Percentiles rank a stretch among this genome's conserved stretches.
phyloP scores from a whole-genome alignment of 345 rosid genomes.

The Citrus australasica region DNA sequence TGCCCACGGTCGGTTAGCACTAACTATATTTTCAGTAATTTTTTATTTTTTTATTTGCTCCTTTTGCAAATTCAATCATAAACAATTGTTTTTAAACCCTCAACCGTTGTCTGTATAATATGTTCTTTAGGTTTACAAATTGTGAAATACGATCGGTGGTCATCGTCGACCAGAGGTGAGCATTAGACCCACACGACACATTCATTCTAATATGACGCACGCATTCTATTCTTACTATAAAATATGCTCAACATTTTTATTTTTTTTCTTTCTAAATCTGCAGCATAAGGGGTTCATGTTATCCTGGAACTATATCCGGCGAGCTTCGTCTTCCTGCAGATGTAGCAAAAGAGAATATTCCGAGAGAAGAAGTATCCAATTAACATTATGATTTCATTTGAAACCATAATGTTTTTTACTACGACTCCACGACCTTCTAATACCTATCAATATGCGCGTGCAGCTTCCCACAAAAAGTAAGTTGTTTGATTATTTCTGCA shows the following conservation, averaged over 20 bases:
- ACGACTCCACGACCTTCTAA: no score
- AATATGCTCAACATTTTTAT: not conserved
- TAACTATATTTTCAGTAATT: not conserved
- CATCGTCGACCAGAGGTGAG: conserved; percentile 39
- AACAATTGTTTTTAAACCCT: not conserved
- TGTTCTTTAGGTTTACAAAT: conserved; percentile 41
- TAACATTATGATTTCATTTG: not conserved
- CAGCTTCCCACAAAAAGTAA: not conserved
- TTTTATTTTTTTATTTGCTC: no score
- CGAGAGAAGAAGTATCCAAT: conserved; percentile 8
- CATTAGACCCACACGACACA: not conserved
- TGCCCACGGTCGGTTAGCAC: conserved; percentile 29
- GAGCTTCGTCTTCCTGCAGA: conserved; percentile 22
- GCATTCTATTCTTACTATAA: not conserved
- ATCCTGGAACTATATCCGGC: conserved; percentile 17
- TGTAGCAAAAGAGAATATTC: conserved; percentile 9
- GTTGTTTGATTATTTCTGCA: not conserved
- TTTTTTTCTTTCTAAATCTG: not conserved
- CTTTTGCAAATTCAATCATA: not conserved
- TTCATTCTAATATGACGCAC: no score
- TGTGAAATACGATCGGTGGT: conserved; percentile 58
- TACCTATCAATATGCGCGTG: not conserved
- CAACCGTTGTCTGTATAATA: not conserved
- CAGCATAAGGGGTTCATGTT: conserved; percentile 24
- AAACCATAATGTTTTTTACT: not conserved